Percentiles rank a stretch among this genome's conserved stretches.
These are phyloP conservation scores for Xylaria sp. DNA, from an alignment of 2,329 filamentous ascomycete genomes.

Conservation along the genomic window DNA sequence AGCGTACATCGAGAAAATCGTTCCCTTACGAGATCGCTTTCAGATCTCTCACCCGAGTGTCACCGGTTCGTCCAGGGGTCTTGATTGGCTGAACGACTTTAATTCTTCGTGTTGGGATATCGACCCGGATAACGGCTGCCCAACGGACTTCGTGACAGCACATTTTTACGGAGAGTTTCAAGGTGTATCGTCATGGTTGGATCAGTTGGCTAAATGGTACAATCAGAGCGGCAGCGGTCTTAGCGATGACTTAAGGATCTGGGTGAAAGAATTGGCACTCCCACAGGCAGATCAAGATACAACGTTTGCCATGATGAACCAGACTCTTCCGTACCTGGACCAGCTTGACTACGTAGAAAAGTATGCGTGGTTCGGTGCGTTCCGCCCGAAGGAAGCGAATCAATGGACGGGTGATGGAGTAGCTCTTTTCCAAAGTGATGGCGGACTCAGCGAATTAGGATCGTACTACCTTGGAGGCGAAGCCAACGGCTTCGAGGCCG, in stretches of 20 bases:
- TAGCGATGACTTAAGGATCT: constrained; percentile 45
- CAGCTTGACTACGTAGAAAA: constrained; percentile 49
- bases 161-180: constrained; percentile 56
- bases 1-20: constrained; percentile 53
- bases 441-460: constrained; percentile 54
- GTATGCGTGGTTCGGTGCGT: constrained; percentile 57
- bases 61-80: constrained; percentile 53
- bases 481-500: constrained; percentile 53
- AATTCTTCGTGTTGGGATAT: constrained; percentile 56
- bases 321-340: constrained; percentile 53
- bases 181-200: constrained; percentile 53
- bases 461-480: constrained; percentile 55
- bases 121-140: constrained; percentile 52
- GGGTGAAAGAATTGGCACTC: constrained; percentile 57
- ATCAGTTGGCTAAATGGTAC: constrained; percentile 53
- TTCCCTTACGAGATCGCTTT: constrained; percentile 52
- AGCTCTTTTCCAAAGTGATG: constrained; percentile 52
- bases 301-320: constrained; percentile 55
- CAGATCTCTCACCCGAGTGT: constrained; percentile 56
- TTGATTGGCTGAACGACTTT: constrained; percentile 55
- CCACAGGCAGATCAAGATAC: constrained; percentile 50
- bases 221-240: constrained; percentile 39
- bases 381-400: constrained; percentile 53
- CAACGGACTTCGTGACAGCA: constrained; percentile 55
- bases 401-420: constrained; percentile 55